Evolutionary conservation across 164 flowering plant genomes (phyloP).

Genomic region (Aristolochia contorta): DNA sequence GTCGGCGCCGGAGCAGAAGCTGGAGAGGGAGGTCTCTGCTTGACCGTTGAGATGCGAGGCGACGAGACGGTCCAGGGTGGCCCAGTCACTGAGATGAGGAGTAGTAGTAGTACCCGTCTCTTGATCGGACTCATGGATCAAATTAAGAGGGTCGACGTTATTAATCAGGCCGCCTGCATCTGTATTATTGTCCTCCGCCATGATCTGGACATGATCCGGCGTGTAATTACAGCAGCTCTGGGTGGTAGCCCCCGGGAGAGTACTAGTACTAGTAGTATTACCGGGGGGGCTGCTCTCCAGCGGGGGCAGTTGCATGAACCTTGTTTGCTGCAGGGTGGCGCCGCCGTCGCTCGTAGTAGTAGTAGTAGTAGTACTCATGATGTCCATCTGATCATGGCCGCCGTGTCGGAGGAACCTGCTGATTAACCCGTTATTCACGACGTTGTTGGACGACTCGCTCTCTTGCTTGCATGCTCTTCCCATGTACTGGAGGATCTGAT

Average conservation of each 20-base stretch:
- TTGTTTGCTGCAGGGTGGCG: too few relatives aligned
- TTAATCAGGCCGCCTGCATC: too few relatives aligned
- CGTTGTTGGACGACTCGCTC: constrained; percentile 17
- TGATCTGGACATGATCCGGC: background rate
- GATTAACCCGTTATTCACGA: constrained; percentile 6
- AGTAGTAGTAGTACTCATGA: too few relatives aligned
- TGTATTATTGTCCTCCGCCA: constrained; percentile 1
- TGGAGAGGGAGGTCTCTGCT: constrained; percentile 18
- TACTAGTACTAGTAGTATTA: too few relatives aligned
- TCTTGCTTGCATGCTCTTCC: constrained; percentile 33
- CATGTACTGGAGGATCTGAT: constrained; percentile 47
- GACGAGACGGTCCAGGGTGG: constrained; percentile 44
- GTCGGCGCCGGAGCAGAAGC: constrained; percentile 18
- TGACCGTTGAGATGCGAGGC: constrained; percentile 56
- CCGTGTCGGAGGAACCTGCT: too few relatives aligned
- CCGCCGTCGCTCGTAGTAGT: too few relatives aligned
- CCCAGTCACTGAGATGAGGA: constrained; percentile 37
- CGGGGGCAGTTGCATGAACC: constrained; percentile 47
- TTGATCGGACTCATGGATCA: background rate
- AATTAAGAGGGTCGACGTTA: background rate
- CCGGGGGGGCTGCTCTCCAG: too few relatives aligned
- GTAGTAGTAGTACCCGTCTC: background rate
- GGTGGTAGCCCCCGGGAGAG: constrained; percentile 10
- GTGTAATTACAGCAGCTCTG: constrained; percentile 8
- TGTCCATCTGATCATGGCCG: too few relatives aligned